Evolutionary conservation across 768 basidiomycete species (phyloP), one percentile per base, ranked within the genome.

Genomic region (Tulasnella sp.): DNA sequence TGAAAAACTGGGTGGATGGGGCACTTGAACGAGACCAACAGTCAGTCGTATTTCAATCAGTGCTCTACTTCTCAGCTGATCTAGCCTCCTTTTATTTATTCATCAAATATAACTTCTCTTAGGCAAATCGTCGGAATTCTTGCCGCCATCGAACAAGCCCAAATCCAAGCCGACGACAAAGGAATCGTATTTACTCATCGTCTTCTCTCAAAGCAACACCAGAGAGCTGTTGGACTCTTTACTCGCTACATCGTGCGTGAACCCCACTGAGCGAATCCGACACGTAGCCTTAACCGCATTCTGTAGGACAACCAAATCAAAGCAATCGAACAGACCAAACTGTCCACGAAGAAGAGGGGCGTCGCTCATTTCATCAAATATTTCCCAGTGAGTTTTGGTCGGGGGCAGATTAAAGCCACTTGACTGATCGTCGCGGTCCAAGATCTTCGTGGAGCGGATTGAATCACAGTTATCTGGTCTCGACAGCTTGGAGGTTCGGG

Each of bases 321-420:
- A 75, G 87, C 88, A 31, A 93, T 99, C 58, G 96, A 96, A 80
- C 90, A 92, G 79, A 97, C 94, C 3, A 97, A 96, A 82, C 84
- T 95, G 58, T 93, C 92, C 17, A 91, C 90, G 83, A 97, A 93
- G 86, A 97, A 96, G 81, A 90, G 97, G 49, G 97, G 97, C 8
- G 93, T 97, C 36, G 92, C 90, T 22, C 91, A 92, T 67, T 99
- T 97, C 82, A 90, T 99, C 80, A 93, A 92, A 80, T 89, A 94
- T 83, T 98, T 99, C 85, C 94, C 97, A 0, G 86, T 89, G 45
- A 31, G 81, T 74, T 1, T 58, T 38, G 11, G 58, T 78, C n/a
- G 54, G 38, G 49, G 64, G 34, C 2, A n/a, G 71, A 29, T 74
- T 42, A 22, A 71, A 22, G 14, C 71, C 37, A 69, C 25, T 31